Base-by-base conservation (phyloP, 2,329 filamentous ascomycete genomes). In the Dothistroma pini region DNA sequence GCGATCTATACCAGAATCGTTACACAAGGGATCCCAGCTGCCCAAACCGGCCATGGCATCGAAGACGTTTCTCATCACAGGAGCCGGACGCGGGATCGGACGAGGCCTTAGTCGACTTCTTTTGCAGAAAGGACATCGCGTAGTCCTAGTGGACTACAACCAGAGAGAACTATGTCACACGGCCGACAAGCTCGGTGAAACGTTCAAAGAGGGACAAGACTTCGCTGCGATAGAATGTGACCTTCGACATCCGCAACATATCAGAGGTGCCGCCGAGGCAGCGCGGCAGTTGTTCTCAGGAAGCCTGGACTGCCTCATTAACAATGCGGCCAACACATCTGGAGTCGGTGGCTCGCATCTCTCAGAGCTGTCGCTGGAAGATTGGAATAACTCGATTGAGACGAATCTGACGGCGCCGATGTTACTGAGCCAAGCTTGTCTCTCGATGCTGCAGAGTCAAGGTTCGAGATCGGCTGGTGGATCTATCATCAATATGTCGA, bases 401-500 rank as follows among this genome's bases (percentile, higher is more conserved):
- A 75, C 72, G 7, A 78, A 79, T 10, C 68, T 79, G 11, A 77
- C 76, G 3, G 77, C 72, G 16, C 72, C 73, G 0, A 68, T 72
- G 62, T 59, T 73, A 5, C 56, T 73, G 51, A 66, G 59, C 22
- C 70, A 72, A 60, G 60, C 57, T 6, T 72, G 71, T 59, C 58
- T 73, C 21, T 66, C 69, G 7, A 56, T 74, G 57, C 63, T 75
- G 2, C 51, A 63, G 38, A 64, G 62, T n/a, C 62, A 62, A 10
- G 19, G 63, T 6, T 49, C 61, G 6, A 34, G 63, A n/a, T 38
- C 54, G 1, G 57, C 58, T 29, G 67, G 69, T 5, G 68, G 71
- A 11, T 68, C 64, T 25, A 71, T 80, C 35, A 75, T 83, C 58
- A 77, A 82, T 66, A 76, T 84, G 35, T 80, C 79, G 0, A 81